Percentiles rank a stretch among this genome's conserved stretches.
Conservation (phyloP, 139 green algal genomes). For the Coelastrella sp. region DNA sequence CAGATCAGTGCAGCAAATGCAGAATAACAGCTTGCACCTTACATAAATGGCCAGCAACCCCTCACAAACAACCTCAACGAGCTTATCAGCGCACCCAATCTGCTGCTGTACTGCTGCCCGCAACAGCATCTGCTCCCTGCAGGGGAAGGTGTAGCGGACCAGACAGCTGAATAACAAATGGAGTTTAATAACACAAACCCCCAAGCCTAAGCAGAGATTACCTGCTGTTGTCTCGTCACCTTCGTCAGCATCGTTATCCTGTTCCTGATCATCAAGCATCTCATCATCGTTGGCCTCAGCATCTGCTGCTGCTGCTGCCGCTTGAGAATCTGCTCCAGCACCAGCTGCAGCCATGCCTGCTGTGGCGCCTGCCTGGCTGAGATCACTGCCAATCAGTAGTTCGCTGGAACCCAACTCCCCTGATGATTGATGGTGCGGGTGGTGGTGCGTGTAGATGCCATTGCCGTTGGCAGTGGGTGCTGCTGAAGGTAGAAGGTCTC, state of each 20-base stretch:
- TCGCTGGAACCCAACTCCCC: no score
- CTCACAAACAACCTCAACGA: not conserved
- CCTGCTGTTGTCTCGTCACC: conserved; percentile 4
- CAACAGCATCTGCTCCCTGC: no score
- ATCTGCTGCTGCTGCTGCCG: conserved; percentile 21
- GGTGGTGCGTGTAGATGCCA: not conserved
- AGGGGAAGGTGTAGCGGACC: no score
- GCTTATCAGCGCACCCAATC: no score
- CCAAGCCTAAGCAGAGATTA: not conserved
- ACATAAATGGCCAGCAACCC: not conserved
- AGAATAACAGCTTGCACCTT: not conserved
- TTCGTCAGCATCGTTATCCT: not conserved
- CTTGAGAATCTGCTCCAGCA: not conserved
- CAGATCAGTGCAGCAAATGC: not conserved
- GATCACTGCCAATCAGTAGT: no score
- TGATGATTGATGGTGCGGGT: no score
- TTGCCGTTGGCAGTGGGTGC: not conserved
- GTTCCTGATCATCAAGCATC: not conserved
- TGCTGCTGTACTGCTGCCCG: no score
- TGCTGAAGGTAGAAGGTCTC: no score
- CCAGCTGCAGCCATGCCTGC: not conserved
- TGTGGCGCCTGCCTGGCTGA: no score
- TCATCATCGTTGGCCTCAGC: not conserved
- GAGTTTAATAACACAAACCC: not conserved
- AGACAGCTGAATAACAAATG: not conserved